Conservation (phyloP, 2,329 filamentous ascomycete species). For the Penicillium capsulatum region DNA sequence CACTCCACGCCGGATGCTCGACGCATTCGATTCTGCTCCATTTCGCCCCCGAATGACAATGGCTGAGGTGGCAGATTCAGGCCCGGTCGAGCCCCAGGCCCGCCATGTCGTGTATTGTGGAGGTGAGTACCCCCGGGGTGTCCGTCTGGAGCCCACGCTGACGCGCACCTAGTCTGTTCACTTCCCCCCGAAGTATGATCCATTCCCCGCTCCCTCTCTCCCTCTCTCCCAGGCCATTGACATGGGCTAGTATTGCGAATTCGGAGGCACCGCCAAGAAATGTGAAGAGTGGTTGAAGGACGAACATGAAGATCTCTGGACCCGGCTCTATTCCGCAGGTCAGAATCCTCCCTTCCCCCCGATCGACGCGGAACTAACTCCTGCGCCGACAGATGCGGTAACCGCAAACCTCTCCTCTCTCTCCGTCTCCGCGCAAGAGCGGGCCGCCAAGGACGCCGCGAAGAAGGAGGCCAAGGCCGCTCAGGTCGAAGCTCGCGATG, state of each 20-base stretch:
- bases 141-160: constrained; percentile 1
- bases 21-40: neutral
- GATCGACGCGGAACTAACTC: too few relatives aligned
- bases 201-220: neutral
- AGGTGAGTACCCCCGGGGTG: constrained; percentile 40
- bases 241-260: constrained; percentile 82
- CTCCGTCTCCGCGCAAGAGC: constrained; percentile 86
- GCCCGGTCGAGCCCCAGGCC: constrained; percentile 45
- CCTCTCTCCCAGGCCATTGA: neutral
- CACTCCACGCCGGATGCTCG: neutral
- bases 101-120: constrained; percentile 59
- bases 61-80: constrained; percentile 34
- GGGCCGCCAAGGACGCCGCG: constrained; percentile 89
- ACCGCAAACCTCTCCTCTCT: constrained; percentile 80
- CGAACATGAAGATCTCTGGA: constrained; percentile 68
- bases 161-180: constrained; percentile 53
- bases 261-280: constrained; percentile 92
- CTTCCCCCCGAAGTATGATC: constrained; percentile 62
- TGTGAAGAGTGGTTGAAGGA: constrained; percentile 93
- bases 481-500: constrained; percentile 75
- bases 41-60: constrained; percentile 18
- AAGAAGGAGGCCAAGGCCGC: constrained; percentile 97
- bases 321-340: constrained; percentile 82
- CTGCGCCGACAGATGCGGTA: constrained; percentile 73
- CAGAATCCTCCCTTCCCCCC: constrained; percentile 14